These are phyloP conservation scores for Pseudonitzschia multiseries DNA, from an alignment of 108 stramenopile genomes.

Conservation along the genomic window DNA sequence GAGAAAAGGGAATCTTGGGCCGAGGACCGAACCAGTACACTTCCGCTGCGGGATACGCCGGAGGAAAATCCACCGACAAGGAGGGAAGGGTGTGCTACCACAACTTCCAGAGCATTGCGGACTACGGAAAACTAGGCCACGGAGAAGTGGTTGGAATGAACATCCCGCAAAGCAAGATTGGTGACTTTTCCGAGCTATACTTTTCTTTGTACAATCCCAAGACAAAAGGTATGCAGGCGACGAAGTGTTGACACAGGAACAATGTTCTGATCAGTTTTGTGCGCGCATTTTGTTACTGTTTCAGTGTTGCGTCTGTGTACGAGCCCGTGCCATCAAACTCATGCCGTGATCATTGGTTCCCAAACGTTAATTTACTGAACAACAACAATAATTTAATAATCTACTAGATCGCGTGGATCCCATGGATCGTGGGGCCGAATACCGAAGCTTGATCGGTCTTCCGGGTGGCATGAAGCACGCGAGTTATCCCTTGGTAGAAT, in stretches of 20 bases:
- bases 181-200: constrained; percentile 77
- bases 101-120: constrained; percentile 73
- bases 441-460: constrained; percentile 70
- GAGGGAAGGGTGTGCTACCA: constrained; percentile 85
- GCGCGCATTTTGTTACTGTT: not conserved
- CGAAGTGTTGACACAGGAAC: not conserved
- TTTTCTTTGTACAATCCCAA: constrained; percentile 72
- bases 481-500: constrained; percentile 44
- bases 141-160: constrained; percentile 86
- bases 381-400: too few species aligned
- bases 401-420: constrained; percentile 69
- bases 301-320: too few species aligned
- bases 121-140: constrained; percentile 84
- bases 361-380: not conserved
- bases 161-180: constrained; percentile 63
- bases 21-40: constrained; percentile 65
- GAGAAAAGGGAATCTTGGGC: constrained; percentile 69
- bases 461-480: constrained; percentile 62
- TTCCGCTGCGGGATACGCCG: constrained; percentile 85
- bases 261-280: not conserved
- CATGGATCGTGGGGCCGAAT: constrained; percentile 85
- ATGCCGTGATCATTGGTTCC: not conserved
- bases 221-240: constrained; percentile 47
- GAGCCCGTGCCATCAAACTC: not conserved
- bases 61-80: constrained; percentile 52